A percentile compares a stretch with the other conserved stretches of the same genome.
These are phyloP conservation scores for Helicostylum pulchrum DNA, from an alignment of 192 early-diverging fungal genomes.

Conservation along the genomic window DNA sequence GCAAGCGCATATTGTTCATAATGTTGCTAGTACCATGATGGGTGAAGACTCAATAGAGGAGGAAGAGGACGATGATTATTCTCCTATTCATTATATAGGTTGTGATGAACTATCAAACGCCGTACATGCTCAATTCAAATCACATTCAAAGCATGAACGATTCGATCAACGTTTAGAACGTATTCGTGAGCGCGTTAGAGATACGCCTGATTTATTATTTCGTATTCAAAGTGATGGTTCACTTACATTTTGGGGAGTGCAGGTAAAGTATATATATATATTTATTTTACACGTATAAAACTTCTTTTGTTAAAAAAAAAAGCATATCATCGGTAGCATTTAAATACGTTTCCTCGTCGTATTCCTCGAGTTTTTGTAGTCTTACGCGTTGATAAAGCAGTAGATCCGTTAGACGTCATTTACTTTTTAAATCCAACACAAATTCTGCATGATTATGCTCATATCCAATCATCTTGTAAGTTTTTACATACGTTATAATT, in stretches of 20 bases:
- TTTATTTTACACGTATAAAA: no score
- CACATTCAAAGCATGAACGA: constrained; percentile 30
- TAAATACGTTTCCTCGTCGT: constrained; percentile 58
- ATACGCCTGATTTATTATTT: constrained; percentile 77
- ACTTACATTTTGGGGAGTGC: constrained; percentile 75
- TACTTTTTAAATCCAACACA: constrained; percentile 55
- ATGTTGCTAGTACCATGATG: neutral
- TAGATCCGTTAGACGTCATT: constrained; percentile 49
- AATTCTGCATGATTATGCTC: constrained; percentile 32
- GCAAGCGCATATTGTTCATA: neutral
- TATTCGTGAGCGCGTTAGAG: constrained; percentile 58
- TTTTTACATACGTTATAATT: neutral
- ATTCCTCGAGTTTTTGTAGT: constrained; percentile 66
- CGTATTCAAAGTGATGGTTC: constrained; percentile 68
- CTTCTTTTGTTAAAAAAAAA: no score
- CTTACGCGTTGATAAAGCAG: constrained; percentile 53
- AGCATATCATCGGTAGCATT: no score
- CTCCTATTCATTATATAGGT: constrained; percentile 59
- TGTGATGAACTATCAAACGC: constrained; percentile 50
- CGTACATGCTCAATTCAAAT: constrained; percentile 19
- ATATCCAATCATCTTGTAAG: constrained; percentile 42
- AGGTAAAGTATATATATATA: constrained; percentile 43
- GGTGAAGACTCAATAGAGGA: neutral
- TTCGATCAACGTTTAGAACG: constrained; percentile 42
- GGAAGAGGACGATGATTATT: constrained; percentile 32